A percentile compares a stretch with the other conserved stretches of the same genome.
Evolutionary conservation across 1,139 yeast genomes (phyloP).

Genomic region (Kodamaea alishanica): DNA sequence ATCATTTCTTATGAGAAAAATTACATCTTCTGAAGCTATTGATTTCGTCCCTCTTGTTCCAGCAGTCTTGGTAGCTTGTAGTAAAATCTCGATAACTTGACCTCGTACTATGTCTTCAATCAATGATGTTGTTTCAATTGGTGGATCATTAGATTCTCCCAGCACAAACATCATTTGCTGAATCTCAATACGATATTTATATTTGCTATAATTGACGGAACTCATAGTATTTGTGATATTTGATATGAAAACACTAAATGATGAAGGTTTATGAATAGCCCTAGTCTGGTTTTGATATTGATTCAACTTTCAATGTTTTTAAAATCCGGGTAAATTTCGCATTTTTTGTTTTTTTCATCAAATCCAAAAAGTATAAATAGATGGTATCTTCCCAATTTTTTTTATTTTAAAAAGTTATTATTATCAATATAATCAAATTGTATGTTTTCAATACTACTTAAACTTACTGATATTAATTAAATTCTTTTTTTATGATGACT

Average conservation of each 20-base stretch:
- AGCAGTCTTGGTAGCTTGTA: slow-evolving; percentile 79
- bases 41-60: slow-evolving; percentile 77
- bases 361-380: slow-evolving; percentile 3
- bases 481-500: slow-evolving; percentile 54
- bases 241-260: slow-evolving; percentile 2
- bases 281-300: slow-evolving; percentile 2
- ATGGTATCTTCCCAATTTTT: slow-evolving; percentile 5
- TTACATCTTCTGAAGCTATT: slow-evolving; percentile 88
- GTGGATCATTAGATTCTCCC: slow-evolving; percentile 94
- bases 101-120: slow-evolving; percentile 95
- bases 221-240: slow-evolving; percentile 1
- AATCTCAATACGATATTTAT: slow-evolving; percentile 78
- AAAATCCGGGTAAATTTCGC: slow-evolving; percentile 12
- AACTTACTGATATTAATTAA: background rate
- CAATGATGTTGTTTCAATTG: slow-evolving; percentile 81
- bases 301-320: background rate
- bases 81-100: slow-evolving; percentile 85
- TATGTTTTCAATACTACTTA: slow-evolving; percentile 6
- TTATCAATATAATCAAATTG: slow-evolving; percentile 3
- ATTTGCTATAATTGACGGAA: slow-evolving; percentile 39
- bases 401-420: slow-evolving; percentile 3
- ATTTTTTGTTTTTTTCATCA: slow-evolving; percentile 3
- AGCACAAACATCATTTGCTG: slow-evolving; percentile 99
- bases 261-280: slow-evolving; percentile 1
- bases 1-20: slow-evolving; percentile 88